phyloP scores from a whole-genome alignment of 192 early-diverging fungal species.

The Dispira simplex region DNA sequence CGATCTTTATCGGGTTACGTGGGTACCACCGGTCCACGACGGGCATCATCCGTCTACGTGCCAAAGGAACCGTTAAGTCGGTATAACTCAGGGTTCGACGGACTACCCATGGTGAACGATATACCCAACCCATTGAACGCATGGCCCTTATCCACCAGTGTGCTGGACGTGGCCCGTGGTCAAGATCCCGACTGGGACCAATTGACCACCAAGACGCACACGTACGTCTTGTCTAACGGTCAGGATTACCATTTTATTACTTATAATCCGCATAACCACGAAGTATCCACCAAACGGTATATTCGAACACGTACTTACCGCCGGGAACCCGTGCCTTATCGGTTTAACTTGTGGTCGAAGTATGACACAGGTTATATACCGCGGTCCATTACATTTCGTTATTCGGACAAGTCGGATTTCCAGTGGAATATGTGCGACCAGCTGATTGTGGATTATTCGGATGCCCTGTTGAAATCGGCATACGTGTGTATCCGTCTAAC shows the following conservation, averaged over 20 bases:
- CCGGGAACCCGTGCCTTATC: slow-evolving; percentile 42
- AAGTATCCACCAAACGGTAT: slow-evolving; percentile 67
- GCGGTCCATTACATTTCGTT: slow-evolving; percentile 44
- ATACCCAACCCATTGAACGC: neutral
- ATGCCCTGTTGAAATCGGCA: slow-evolving; percentile 60
- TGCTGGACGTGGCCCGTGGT: neutral
- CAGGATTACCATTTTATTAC: neutral
- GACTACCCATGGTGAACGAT: neutral
- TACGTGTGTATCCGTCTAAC: slow-evolving; percentile 88
- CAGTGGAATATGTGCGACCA: slow-evolving; percentile 94
- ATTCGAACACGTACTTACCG: slow-evolving; percentile 48
- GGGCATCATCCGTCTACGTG: neutral
- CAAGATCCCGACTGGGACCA: slow-evolving; percentile 1
- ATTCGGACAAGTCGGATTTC: slow-evolving; percentile 59
- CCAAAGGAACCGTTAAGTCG: neutral
- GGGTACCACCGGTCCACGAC: neutral
- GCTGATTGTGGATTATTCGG: slow-evolving; percentile 74
- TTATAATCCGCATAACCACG: slow-evolving; percentile 39
- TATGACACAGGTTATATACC: slow-evolving; percentile 40
- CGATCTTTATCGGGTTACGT: neutral
- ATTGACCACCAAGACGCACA: neutral
- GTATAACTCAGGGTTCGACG: neutral
- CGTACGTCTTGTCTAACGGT: slow-evolving; percentile 3
- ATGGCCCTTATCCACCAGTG: neutral
- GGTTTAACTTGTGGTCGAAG: slow-evolving; percentile 76